A percentile compares a stretch with the other conserved stretches of the same genome.
These are phyloP conservation scores for Gentiana straminea DNA, from an alignment of 257 asterid species.

Conservation along the genomic window DNA sequence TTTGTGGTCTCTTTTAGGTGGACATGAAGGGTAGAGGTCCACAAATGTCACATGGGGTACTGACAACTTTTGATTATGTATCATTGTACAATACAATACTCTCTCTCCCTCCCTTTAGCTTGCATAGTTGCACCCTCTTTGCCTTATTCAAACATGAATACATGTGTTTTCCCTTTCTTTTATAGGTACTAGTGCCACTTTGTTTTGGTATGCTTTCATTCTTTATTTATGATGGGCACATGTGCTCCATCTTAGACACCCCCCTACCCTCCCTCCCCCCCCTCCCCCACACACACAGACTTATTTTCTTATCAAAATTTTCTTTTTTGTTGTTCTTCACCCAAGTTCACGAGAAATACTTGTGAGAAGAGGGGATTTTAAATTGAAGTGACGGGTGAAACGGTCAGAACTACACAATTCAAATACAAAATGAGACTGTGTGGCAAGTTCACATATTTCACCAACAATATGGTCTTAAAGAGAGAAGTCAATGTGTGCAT, in stretches of 20 bases:
- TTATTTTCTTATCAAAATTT: not conserved
- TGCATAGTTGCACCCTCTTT: not conserved
- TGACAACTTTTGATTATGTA: slow-evolving; percentile 26
- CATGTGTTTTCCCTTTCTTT: slow-evolving; percentile 25
- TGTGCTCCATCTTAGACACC: slow-evolving; percentile 7
- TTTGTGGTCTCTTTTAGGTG: slow-evolving; percentile 38
- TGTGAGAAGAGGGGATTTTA: too few relatives aligned
- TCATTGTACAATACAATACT: slow-evolving; percentile 24
- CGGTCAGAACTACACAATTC: too few relatives aligned
- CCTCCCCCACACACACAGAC: not conserved
- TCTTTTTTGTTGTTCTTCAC: not conserved
- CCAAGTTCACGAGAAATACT: too few relatives aligned
- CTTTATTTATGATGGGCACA: slow-evolving; percentile 10
- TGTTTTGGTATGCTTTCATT: slow-evolving; percentile 14
- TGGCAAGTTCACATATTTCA: not conserved
- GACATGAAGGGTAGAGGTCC: slow-evolving; percentile 30
- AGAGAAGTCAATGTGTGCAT: not conserved
- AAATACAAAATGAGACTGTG: too few relatives aligned
- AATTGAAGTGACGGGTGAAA: too few relatives aligned
- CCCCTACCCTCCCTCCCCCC: not conserved
- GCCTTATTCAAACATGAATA: slow-evolving; percentile 20
- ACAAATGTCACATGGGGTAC: slow-evolving; percentile 27
- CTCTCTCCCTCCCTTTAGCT: slow-evolving; percentile 14
- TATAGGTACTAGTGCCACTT: slow-evolving; percentile 21
- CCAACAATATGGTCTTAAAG: slow-evolving; percentile 6